phyloP scores from a whole-genome alignment of 768 basidiomycete genomes.

The Arthromyces matolae region DNA sequence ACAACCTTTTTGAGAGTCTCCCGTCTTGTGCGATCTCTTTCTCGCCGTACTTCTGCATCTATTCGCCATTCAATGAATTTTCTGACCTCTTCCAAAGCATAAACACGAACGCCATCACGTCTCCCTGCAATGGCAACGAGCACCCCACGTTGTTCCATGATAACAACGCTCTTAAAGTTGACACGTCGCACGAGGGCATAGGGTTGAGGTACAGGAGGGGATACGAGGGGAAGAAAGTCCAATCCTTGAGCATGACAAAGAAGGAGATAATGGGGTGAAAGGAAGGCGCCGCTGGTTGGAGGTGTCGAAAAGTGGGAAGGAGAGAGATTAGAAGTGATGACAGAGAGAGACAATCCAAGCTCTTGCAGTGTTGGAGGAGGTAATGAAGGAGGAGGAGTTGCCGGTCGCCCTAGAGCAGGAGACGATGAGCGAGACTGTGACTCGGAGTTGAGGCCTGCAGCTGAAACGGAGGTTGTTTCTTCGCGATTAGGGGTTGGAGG shows the following conservation, averaged over 20 bases:
- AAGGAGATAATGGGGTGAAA: slow-evolving; percentile 77
- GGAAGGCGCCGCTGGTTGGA: slow-evolving; percentile 74
- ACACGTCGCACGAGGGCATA: slow-evolving; percentile 82
- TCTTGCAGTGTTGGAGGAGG: slow-evolving; percentile 71
- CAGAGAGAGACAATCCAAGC: slow-evolving; percentile 68
- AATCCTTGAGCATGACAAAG: slow-evolving; percentile 84
- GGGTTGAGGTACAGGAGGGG: slow-evolving; percentile 71
- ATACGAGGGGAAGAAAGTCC: slow-evolving; percentile 76
- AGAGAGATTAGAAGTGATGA: slow-evolving; percentile 62
- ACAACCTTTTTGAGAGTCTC: slow-evolving; percentile 60
- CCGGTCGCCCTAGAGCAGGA: slow-evolving; percentile 48
- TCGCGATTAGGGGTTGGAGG: slow-evolving; percentile 33
- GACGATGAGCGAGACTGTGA: slow-evolving; percentile 51
- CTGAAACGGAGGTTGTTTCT: slow-evolving; percentile 18
- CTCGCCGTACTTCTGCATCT: slow-evolving; percentile 72
- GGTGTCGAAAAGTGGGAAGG: slow-evolving; percentile 78
- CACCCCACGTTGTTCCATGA: slow-evolving; percentile 90
- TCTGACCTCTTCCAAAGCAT: slow-evolving; percentile 83
- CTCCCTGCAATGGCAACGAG: slow-evolving; percentile 88
- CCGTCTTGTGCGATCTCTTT: slow-evolving; percentile 66
- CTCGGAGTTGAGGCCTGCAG: slow-evolving; percentile 29
- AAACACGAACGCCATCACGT: slow-evolving; percentile 82
- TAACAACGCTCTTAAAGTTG: slow-evolving; percentile 81
- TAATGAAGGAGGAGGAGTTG: slow-evolving; percentile 69
- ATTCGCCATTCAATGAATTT: slow-evolving; percentile 87